phyloP scores from a whole-genome alignment of 2,329 filamentous ascomycete species.

The Stromatinia cepivora region DNA sequence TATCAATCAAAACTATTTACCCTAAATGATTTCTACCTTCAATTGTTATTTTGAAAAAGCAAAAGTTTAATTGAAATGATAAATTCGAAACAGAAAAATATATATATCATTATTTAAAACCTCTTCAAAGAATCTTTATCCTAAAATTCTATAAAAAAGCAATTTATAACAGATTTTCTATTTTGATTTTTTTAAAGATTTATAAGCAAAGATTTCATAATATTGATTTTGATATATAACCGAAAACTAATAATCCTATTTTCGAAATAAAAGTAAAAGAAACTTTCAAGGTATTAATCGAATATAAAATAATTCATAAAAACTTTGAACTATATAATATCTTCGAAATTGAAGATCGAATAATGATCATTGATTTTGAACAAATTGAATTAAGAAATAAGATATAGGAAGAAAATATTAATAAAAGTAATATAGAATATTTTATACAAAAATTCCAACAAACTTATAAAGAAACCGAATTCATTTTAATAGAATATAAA shows the following conservation, averaged over 20 bases:
- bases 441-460: no score
- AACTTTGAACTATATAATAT: not conserved
- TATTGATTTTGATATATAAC: no score
- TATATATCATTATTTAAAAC: not conserved
- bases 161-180: not conserved
- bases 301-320: not conserved
- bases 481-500: no score
- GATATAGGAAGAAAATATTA: no score
- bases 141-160: not conserved
- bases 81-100: not conserved
- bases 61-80: constrained; percentile 2
- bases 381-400: not conserved
- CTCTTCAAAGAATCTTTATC: not conserved
- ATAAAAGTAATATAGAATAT: no score
- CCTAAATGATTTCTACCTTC: not conserved
- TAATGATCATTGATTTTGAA: not conserved
- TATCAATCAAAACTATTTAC: no score
- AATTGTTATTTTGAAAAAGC: constrained; percentile 7
- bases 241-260: no score
- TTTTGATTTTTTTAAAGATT: not conserved
- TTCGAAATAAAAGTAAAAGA: not conserved
- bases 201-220: not conserved
- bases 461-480: no score
- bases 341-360: not conserved
- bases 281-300: not conserved